These are phyloP conservation scores for Aspergillus fischeri DNA, from an alignment of 2,329 filamentous ascomycete species.

Conservation along the genomic window DNA sequence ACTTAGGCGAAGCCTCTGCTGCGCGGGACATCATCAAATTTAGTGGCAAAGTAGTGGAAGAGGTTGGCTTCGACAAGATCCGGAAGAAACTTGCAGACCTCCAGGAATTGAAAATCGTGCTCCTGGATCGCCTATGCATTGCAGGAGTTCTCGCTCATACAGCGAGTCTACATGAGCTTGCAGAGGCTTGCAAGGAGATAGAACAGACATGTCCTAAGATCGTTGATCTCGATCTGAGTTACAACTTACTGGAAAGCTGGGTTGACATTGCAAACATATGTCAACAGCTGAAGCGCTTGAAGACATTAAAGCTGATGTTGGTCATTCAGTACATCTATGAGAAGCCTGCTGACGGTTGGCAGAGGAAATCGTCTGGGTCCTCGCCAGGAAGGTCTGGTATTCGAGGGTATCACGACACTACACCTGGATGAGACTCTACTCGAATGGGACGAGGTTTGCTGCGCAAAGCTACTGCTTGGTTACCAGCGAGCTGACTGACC, in stretches of 20 bases:
- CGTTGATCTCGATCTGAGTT: conserved; percentile 75
- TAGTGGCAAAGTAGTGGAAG: conserved; percentile 79
- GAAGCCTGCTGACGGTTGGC: conserved; percentile 12
- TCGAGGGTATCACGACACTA: conserved; percentile 56
- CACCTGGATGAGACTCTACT: conserved; percentile 65
- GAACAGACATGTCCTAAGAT: conserved; percentile 53
- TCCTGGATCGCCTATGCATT: conserved; percentile 74
- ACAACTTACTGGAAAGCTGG: conserved; percentile 72
- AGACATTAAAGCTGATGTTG: conserved; percentile 58
- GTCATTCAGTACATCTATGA: neutral
- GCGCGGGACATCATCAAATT: conserved; percentile 60
- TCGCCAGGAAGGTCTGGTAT: conserved; percentile 36
- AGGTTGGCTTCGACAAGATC: conserved; percentile 94
- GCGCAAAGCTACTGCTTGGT: neutral
- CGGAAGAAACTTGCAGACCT: conserved; percentile 71
- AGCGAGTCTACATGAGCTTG: conserved; percentile 17
- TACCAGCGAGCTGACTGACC: conserved; percentile 9
- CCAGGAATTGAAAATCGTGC: conserved; percentile 71
- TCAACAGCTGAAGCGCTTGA: conserved; percentile 61
- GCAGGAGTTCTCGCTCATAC: conserved; percentile 28
- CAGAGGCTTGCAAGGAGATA: conserved; percentile 48
- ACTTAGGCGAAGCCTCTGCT: neutral
- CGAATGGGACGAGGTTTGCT: conserved; percentile 61
- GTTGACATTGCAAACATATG: conserved; percentile 68
- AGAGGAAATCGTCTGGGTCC: conserved; percentile 68